Conservation (phyloP, 352 stramenopile species). For the Elongisporangium prolatum region DNA sequence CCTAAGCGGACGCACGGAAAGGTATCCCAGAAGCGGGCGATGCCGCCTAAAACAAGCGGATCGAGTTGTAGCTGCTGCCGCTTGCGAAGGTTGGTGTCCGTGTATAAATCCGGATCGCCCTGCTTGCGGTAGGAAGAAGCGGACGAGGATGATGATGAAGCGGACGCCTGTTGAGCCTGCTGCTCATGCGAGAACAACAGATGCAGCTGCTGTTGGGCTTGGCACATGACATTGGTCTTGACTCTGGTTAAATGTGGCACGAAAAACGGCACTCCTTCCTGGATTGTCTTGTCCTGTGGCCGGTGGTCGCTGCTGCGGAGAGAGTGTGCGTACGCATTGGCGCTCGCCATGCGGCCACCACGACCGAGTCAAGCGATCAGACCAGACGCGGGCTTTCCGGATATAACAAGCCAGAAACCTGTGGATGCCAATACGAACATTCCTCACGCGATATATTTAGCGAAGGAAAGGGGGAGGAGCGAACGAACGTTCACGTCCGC, state of each 20-base stretch:
- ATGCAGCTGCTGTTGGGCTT: conserved; percentile 33
- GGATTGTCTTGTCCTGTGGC: conserved; percentile 20
- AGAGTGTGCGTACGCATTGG: conserved; percentile 35
- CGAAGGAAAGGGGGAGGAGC: background rate
- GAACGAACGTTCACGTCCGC: background rate
- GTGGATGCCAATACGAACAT: background rate
- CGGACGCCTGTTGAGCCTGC: background rate
- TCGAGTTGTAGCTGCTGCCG: conserved; percentile 52
- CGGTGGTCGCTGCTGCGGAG: conserved; percentile 23
- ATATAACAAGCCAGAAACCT: background rate
- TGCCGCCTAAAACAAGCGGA: conserved; percentile 33
- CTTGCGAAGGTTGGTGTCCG: conserved; percentile 55
- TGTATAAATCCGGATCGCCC: conserved; percentile 63
- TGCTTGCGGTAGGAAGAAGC: conserved; percentile 67
- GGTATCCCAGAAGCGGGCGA: conserved; percentile 70
- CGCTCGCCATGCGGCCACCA: conserved; percentile 20
- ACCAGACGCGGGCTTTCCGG: background rate
- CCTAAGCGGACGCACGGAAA: conserved; percentile 56
- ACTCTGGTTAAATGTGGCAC: conserved; percentile 61
- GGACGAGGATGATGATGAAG: conserved; percentile 11
- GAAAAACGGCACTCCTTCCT: conserved; percentile 48
- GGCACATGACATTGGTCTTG: conserved; percentile 61
- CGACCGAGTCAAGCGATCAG: background rate
- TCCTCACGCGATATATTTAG: background rate
- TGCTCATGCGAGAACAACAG: conserved; percentile 52